Percentiles rank a stretch among this genome's conserved stretches.
phyloP scores from a whole-genome alignment of 441 rosid species.

The Biscutella laevigata region DNA sequence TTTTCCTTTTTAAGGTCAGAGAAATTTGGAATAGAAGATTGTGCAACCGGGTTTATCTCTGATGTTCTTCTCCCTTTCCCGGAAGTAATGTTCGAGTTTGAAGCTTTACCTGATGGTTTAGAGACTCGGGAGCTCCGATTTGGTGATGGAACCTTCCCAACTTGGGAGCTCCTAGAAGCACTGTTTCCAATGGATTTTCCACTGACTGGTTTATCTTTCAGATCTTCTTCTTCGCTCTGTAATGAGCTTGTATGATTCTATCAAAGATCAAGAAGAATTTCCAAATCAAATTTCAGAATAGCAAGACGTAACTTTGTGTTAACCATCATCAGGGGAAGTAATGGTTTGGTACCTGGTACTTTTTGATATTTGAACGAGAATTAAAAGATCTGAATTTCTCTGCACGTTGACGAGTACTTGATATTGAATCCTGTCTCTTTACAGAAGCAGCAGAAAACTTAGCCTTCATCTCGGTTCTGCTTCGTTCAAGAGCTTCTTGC shows the following conservation, averaged over 20 bases:
- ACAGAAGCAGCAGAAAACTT: slow-evolving; percentile 50
- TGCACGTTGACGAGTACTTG: slow-evolving; percentile 44
- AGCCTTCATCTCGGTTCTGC: slow-evolving; percentile 81
- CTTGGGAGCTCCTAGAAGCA: slow-evolving; percentile 50
- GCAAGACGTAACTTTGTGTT: slow-evolving; percentile 13
- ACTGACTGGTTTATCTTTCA: slow-evolving; percentile 41
- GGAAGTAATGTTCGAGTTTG: slow-evolving; percentile 43
- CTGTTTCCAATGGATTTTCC: slow-evolving; percentile 38
- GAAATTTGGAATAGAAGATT: slow-evolving; percentile 69
- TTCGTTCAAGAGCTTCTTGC: slow-evolving; percentile 84
- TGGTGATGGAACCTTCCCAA: slow-evolving; percentile 53
- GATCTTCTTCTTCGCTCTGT: slow-evolving; percentile 70
- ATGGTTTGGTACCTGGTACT: slow-evolving; percentile 62
- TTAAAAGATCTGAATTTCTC: slow-evolving; percentile 68
- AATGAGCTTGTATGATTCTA: slow-evolving; percentile 56
- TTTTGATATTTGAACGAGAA: slow-evolving; percentile 44
- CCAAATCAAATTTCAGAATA: slow-evolving; percentile 25
- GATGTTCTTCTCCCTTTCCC: slow-evolving; percentile 51
- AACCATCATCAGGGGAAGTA: slow-evolving; percentile 22
- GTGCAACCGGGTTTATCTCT: slow-evolving; percentile 39
- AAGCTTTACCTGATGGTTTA: slow-evolving; percentile 51
- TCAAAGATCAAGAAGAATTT: slow-evolving; percentile 29
- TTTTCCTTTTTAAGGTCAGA: slow-evolving; percentile 88
- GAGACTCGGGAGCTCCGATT: slow-evolving; percentile 45
- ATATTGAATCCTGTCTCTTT: slow-evolving; percentile 38